These are phyloP conservation scores for Evansstolkia leycettana DNA, from an alignment of 495 filamentous ascomycete genomes.

Conservation along the genomic window DNA sequence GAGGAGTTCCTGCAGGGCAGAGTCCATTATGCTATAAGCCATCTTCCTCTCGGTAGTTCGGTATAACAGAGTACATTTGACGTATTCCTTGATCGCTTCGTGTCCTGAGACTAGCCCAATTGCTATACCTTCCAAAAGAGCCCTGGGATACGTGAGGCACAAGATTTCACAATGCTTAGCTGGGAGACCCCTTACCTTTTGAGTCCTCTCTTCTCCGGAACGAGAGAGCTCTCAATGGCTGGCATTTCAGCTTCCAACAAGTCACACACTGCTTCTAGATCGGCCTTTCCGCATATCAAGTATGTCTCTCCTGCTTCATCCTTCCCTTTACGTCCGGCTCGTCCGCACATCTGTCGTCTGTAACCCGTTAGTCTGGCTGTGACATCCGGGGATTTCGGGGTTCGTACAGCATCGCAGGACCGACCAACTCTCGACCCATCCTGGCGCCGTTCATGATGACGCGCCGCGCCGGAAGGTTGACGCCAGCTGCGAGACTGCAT, in stretches of 20 bases:
- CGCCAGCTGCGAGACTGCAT: constrained; percentile 74
- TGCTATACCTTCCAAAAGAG: constrained; percentile 62
- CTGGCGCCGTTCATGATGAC: constrained; percentile 69
- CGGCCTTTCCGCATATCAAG: constrained; percentile 58
- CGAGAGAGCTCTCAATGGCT: constrained; percentile 55
- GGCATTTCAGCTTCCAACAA: constrained; percentile 66
- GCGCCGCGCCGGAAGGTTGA: constrained; percentile 64
- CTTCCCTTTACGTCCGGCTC: constrained; percentile 74
- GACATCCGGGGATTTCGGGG: neutral
- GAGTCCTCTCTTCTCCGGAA: constrained; percentile 54
- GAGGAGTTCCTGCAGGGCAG: constrained; percentile 40
- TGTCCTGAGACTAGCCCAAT: constrained; percentile 57
- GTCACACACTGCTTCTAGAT: constrained; percentile 56
- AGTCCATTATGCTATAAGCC: constrained; percentile 40
- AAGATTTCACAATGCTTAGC: neutral
- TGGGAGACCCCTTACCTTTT: constrained; percentile 37
- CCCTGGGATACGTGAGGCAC: constrained; percentile 28
- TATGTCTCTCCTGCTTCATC: constrained; percentile 74
- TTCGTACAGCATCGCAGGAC: constrained; percentile 59
- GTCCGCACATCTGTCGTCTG: constrained; percentile 73
- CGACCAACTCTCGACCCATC: constrained; percentile 68
- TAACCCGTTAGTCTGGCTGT: constrained; percentile 1
- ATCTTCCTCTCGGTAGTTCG: constrained; percentile 43
- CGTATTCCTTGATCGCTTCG: constrained; percentile 59
- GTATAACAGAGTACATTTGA: constrained; percentile 55